These are phyloP conservation scores for Penicillium corylophilum DNA, from an alignment of 2,329 filamentous ascomycete genomes.

Conservation along the genomic window DNA sequence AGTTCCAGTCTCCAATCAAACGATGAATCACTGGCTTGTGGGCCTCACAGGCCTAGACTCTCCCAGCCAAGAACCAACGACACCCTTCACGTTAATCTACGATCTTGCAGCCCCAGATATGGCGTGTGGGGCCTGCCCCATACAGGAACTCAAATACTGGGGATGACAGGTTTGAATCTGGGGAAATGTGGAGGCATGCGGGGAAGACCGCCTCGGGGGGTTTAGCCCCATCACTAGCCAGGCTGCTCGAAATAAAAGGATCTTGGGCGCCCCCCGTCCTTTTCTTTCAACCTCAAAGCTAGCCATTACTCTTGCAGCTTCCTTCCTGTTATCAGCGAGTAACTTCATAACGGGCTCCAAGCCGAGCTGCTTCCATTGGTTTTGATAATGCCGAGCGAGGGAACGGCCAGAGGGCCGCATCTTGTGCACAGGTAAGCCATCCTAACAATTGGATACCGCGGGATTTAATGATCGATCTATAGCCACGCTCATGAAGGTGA, in stretches of 20 bases:
- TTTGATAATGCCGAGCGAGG: neutral
- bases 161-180: conserved; percentile 1
- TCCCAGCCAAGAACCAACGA: neutral
- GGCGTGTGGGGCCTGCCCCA: conserved; percentile 7
- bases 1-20: neutral
- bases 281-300: neutral
- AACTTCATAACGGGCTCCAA: neutral
- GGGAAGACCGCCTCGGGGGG: neutral
- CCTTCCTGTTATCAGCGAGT: neutral
- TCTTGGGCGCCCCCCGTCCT: neutral
- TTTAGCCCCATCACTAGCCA: neutral
- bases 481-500: conserved; percentile 59
- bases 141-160: neutral
- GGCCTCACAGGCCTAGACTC: neutral
- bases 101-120: conserved; percentile 5
- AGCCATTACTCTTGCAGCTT: neutral
- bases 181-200: conserved; percentile 13
- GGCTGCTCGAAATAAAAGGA: neutral
- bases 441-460: neutral
- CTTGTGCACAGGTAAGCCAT: conserved; percentile 12
- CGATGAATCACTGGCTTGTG: neutral
- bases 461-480: neutral
- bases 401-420: neutral
- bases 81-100: neutral
- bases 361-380: neutral